Conservation (phyloP, 768 basidiomycete genomes). For the Boletus subcaerulescens region DNA sequence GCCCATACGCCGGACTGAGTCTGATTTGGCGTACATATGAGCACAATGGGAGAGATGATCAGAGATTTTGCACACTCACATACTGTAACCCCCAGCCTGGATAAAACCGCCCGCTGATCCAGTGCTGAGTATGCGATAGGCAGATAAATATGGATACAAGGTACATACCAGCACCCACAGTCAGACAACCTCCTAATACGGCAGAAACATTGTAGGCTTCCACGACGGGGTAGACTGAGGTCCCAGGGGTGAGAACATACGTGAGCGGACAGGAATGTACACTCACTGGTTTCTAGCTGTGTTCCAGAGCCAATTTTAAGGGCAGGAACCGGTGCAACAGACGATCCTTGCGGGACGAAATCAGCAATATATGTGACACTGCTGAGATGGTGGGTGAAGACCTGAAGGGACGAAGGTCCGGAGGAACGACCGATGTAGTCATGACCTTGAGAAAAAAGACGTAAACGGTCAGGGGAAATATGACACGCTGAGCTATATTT, state of each 20-base stretch:
- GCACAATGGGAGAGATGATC: background rate
- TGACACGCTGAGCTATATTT: background rate
- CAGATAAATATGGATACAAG: too few species aligned
- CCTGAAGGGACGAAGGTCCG: conserved; percentile 16
- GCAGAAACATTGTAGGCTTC: conserved; percentile 12
- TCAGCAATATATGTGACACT: conserved; percentile 2
- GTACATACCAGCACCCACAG: conserved; percentile 15
- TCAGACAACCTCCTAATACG: conserved; percentile 16
- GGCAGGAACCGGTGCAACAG: conserved; percentile 5
- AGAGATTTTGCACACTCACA: conserved; percentile 1
- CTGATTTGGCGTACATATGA: background rate
- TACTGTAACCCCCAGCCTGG: conserved; percentile 46
- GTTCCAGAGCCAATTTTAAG: conserved; percentile 15
- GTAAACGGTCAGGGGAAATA: background rate
- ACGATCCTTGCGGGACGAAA: conserved; percentile 20
- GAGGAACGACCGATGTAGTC: conserved; percentile 19
- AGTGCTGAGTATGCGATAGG: background rate
- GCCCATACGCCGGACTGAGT: conserved; percentile 19
- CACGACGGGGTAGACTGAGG: conserved; percentile 9
- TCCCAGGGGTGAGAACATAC: background rate
- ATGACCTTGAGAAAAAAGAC: background rate
- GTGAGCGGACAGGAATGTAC: background rate
- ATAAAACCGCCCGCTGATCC: conserved; percentile 40
- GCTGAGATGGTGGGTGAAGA: conserved; percentile 14
- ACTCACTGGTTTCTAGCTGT: conserved; percentile 11